These are phyloP conservation scores for Crucihimalaya himalaica DNA, from an alignment of 345 rosid species.

Conservation along the genomic window DNA sequence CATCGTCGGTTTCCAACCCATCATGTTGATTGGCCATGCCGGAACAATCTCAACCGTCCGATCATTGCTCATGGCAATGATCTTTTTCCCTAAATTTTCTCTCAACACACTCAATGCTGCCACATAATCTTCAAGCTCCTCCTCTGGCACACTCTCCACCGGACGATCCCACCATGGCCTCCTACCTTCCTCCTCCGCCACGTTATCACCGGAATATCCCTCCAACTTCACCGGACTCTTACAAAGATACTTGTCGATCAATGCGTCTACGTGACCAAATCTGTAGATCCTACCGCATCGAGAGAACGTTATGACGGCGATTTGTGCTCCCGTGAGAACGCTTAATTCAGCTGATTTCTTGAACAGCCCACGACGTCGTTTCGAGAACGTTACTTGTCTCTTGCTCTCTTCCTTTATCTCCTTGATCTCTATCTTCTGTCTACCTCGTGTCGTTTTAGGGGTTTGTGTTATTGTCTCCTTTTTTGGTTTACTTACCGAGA, in stretches of 20 bases:
- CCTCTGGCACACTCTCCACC: slow-evolving; percentile 41
- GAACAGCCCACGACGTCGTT: slow-evolving; percentile 49
- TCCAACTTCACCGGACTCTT: slow-evolving; percentile 33
- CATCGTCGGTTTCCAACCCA: slow-evolving; percentile 26
- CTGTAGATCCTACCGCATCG: slow-evolving; percentile 33
- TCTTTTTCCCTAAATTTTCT: slow-evolving; percentile 32
- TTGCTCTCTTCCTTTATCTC: slow-evolving; percentile 32
- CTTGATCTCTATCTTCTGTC: slow-evolving; percentile 42
- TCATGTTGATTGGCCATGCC: slow-evolving; percentile 30
- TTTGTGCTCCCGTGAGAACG: slow-evolving; percentile 43
- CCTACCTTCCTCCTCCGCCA: slow-evolving; percentile 15
- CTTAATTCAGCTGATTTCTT: slow-evolving; percentile 48
- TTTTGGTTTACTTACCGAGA: slow-evolving; percentile 3
- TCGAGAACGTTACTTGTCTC: slow-evolving; percentile 51
- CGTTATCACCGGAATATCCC: background rate
- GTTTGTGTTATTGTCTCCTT: slow-evolving; percentile 13
- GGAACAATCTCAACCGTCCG: slow-evolving; percentile 18
- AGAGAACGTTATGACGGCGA: slow-evolving; percentile 45
- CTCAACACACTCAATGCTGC: slow-evolving; percentile 28
- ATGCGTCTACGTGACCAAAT: slow-evolving; percentile 37
- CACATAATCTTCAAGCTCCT: slow-evolving; percentile 28
- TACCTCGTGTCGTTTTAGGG: slow-evolving; percentile 32
- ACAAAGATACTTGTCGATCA: slow-evolving; percentile 36
- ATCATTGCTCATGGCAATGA: slow-evolving; percentile 27
- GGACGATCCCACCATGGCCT: slow-evolving; percentile 39